Percentiles rank a stretch among this genome's conserved stretches.
Conservation (phyloP, 495 filamentous ascomycete genomes). For the Neurospora intermedia region DNA sequence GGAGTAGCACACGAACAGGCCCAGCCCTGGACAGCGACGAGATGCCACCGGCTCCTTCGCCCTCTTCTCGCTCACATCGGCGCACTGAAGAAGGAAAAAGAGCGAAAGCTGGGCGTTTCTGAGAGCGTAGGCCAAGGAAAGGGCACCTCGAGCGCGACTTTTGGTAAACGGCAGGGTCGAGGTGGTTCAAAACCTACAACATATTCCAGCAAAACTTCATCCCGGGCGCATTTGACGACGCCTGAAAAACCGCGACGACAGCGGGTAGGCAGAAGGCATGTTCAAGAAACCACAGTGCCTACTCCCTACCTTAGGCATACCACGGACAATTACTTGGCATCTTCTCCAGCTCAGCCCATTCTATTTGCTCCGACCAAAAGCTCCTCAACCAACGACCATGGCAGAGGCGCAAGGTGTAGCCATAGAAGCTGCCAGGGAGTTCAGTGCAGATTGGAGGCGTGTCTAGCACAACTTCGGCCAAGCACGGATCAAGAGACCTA, state of each 20-base stretch:
- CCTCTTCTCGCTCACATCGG: slow-evolving; percentile 42
- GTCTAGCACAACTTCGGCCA: slow-evolving; percentile 7
- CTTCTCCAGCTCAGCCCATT: slow-evolving; percentile 1
- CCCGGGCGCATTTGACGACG: slow-evolving; percentile 1
- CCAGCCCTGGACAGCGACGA: slow-evolving; percentile 42
- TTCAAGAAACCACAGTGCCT: slow-evolving; percentile 13
- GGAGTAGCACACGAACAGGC: slow-evolving; percentile 1
- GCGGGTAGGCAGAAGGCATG: slow-evolving; percentile 1
- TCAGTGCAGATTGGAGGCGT: slow-evolving; percentile 10
- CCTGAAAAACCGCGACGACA: slow-evolving; percentile 9
- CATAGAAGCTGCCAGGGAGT: slow-evolving; percentile 4
- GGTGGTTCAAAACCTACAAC: background rate
- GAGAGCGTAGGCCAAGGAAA: background rate
- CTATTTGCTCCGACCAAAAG: background rate
- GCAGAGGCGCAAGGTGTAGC: background rate
- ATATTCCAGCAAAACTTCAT: slow-evolving; percentile 15
- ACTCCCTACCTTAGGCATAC: slow-evolving; percentile 20
- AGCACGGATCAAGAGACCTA: background rate
- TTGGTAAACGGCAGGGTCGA: background rate
- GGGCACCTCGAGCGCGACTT: background rate
- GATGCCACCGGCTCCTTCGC: slow-evolving; percentile 46
- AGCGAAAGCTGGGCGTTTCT: background rate
- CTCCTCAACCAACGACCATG: background rate
- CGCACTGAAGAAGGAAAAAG: slow-evolving; percentile 35
- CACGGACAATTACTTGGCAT: slow-evolving; percentile 13